These are phyloP conservation scores for Fusarium nanum DNA, from an alignment of 2,329 filamentous ascomycete genomes.

Conservation along the genomic window DNA sequence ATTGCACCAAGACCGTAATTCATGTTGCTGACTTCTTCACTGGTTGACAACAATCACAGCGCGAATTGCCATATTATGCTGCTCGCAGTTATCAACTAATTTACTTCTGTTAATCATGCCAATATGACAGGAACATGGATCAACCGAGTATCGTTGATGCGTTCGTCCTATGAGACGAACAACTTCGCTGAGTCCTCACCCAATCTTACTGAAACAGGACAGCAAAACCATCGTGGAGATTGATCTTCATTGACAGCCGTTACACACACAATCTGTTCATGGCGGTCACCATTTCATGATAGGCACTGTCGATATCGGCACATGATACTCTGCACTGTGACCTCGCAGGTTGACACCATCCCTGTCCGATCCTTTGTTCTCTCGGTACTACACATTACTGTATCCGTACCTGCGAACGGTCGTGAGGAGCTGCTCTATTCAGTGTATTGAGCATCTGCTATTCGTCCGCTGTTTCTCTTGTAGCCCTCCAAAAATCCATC, in stretches of 20 bases:
- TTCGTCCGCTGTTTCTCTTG: constrained; percentile 43
- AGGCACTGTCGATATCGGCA: constrained; percentile 24
- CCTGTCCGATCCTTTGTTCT: constrained; percentile 27
- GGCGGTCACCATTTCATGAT: constrained; percentile 37
- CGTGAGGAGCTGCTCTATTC: constrained; percentile 29
- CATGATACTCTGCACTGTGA: constrained; percentile 40
- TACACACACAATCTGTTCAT: constrained; percentile 28
- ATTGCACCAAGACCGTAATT: constrained; percentile 29
- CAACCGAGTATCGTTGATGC: not conserved
- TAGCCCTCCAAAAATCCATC: constrained; percentile 23
- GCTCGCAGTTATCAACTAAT: constrained; percentile 21
- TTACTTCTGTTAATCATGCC: constrained; percentile 17
- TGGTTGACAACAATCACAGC: constrained; percentile 12
- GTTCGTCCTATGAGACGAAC: not conserved
- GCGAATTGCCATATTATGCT: constrained; percentile 29
- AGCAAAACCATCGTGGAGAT: constrained; percentile 35
- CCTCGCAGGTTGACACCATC: constrained; percentile 16
- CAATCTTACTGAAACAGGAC: constrained; percentile 38
- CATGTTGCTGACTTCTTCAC: constrained; percentile 22
- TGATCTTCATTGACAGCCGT: constrained; percentile 36
- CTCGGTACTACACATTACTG: not conserved
- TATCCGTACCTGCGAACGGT: constrained; percentile 30
- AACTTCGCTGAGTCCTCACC: constrained; percentile 18
- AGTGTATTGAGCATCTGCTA: constrained; percentile 21
- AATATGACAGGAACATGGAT: constrained; percentile 10